Evolutionary conservation across 768 basidiomycete species (phyloP), one percentile per base, ranked within the genome.

Genomic region (Naematelia aurantialba): DNA sequence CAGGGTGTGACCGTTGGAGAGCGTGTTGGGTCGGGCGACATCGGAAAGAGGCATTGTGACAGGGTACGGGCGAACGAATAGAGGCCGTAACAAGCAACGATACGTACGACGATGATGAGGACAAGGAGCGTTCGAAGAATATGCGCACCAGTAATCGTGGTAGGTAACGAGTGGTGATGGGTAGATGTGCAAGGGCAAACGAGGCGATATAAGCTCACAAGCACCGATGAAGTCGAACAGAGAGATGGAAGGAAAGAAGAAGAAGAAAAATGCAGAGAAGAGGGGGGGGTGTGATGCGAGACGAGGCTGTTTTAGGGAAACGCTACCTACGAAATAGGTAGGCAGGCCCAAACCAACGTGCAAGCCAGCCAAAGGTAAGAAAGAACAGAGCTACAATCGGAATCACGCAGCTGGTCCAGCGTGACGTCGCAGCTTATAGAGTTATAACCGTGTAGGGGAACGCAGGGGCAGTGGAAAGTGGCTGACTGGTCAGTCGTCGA

Each of bases 241-340:
- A 22, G 42, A 17, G 8, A 25, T 24, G 21, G 8, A 22, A 48
- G 21, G 52, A 60, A 51, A 24, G 17, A 59, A 27, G 42, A 44
- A 49, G 44, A 30, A 56, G 29, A 2, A 30, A 53, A 39, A 39
- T 8, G 34, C 34, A n/a, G 34, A 39, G 17, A 39, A 17, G 34
- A 8, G 34, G 34, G 8, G 34, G 34, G 8, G 34, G 34, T 17
- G 8, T 39, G 34, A 39, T 8, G 30, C 29, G 45, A 21, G 29
- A 47, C 14, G 31, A 34, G 26, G 34, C n/a, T n/a, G n/a, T n/a
- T n/a, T n/a, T n/a, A 34, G 31, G 56, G 51, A 22, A 26, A 22
- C 21, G 54, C 54, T 55, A 58, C 27, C 34, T 17, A 39, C 34
- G 8, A 39, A 39, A 39, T 25, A 47, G 30, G 56, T 31, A 5